A percentile compares a stretch with the other conserved stretches of the same genome.
phyloP scores from a whole-genome alignment of 75 land plant genomes.

The Pinus tabuliformis region DNA sequence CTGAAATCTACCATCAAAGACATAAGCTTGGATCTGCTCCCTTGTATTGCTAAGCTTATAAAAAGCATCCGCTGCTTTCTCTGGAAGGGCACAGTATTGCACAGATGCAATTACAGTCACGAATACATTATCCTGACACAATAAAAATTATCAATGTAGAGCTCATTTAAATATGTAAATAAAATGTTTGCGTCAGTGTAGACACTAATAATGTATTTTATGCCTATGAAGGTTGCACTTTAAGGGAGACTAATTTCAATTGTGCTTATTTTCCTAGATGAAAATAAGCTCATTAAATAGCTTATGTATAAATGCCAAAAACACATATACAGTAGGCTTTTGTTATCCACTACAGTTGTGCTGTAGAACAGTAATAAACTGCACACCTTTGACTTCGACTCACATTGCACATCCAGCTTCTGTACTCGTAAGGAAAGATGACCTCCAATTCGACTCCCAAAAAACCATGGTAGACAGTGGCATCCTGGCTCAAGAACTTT shows the following conservation, averaged over 20 bases:
- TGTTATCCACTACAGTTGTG: background rate
- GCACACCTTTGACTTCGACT: conserved; percentile 95
- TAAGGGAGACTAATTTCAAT: background rate
- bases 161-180: background rate
- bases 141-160: background rate
- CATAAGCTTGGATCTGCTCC: conserved; percentile 61
- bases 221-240: background rate
- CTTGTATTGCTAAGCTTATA: conserved; percentile 59
- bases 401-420: conserved; percentile 91
- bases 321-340: background rate
- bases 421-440: conserved; percentile 72
- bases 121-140: conserved; percentile 24
- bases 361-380: background rate
- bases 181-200: background rate
- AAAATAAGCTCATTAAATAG: background rate
- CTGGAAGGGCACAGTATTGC: conserved; percentile 54
- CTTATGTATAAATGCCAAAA: too few species aligned
- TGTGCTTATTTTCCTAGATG: background rate
- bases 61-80: conserved; percentile 60
- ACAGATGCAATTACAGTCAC: conserved; percentile 58
- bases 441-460: conserved; percentile 71
- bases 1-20: conserved; percentile 54
- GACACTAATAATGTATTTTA: background rate
- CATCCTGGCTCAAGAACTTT: conserved; percentile 93
- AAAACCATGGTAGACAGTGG: conserved; percentile 82